Base-by-base conservation (phyloP, 2,329 filamentous ascomycete species). In the Fusarium succisae region DNA sequence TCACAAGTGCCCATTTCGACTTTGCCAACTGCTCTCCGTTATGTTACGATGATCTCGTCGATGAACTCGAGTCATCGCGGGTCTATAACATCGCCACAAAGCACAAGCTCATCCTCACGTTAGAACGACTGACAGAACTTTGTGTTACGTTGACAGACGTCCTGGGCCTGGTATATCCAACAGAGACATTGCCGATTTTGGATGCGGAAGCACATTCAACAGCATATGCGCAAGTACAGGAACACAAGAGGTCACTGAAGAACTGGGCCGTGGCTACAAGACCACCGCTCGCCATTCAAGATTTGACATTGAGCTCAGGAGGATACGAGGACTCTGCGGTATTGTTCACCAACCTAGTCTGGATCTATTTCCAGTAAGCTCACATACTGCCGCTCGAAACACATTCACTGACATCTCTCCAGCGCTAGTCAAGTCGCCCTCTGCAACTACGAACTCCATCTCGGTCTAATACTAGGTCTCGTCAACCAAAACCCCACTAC, bases 281-380 rank as follows among this genome's bases (percentile, higher is more conserved):
- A 13, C 72, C 72, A 17, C 72, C 73, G 0, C 37, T 75, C 4
- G 70, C 62, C 11, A 47, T 70, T 3, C 60, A 70, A 9, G 73
- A 75, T 43, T 45, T 69, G 4, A 28, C 39, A 7, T 15, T 41
- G 0, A 70, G 56, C 18, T 50, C 67, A 4, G 67, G 47, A n/a
- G 43, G 37, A 6, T 72, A 43, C 3, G 59, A 76, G 22, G 63
- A 72, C 30, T 76, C 73, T 18, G 50, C 67, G 2, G 73, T 76
- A 1, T 32, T 76, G 3, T 76, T 74, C 24, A 76, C 70, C 0
- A 76, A 76, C 13, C 22, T 76, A 6, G 57, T 76, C n/a, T 76
- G 73, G 70, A 76, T 76, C 14, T 76, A 76, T n/a, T 73, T 72
- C 39, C 70, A 76, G 73, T 76, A 44, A 69, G 73, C 24, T 6